Evolutionary conservation across 176 grass and related monocot species (phyloP).

Genomic region (Oryza glumipatula): DNA sequence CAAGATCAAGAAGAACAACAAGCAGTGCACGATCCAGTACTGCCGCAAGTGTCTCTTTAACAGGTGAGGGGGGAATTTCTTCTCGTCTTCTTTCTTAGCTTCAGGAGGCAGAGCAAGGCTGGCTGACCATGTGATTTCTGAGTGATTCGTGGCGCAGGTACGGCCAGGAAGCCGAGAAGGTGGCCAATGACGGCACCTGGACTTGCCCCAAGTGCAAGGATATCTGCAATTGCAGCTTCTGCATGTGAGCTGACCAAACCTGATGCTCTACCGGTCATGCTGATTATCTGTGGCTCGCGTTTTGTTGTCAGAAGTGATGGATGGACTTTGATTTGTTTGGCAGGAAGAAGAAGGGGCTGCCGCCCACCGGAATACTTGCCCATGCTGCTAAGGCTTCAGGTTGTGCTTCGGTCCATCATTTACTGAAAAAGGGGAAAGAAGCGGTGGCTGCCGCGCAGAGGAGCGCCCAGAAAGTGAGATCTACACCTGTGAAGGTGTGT

Average conservation of each 20-base stretch:
- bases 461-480: conserved; percentile 8
- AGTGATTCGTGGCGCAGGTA: conserved; percentile 55
- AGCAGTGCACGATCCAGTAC: conserved; percentile 71
- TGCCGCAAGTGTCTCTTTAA: conserved; percentile 87
- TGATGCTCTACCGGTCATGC: not conserved
- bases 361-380: conserved; percentile 78
- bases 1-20: conserved; percentile 56
- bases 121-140: not conserved
- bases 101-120: conserved; percentile 4
- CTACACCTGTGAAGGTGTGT: conserved; percentile 28
- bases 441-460: conserved; percentile 52
- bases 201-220: conserved; percentile 90
- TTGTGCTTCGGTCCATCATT: conserved; percentile 70
- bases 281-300: not conserved
- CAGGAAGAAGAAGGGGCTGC: conserved; percentile 89
- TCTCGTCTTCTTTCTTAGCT: not conserved
- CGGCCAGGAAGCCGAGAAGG: conserved; percentile 75
- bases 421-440: conserved; percentile 58
- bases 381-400: conserved; percentile 87
- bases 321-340: conserved; percentile 20
- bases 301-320: conserved; percentile 6
- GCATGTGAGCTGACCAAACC: conserved; percentile 63
- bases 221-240: conserved; percentile 95
- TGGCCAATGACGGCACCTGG: conserved; percentile 46
- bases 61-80: conserved; percentile 46